A percentile compares a stretch with the other conserved stretches of the same genome.
These are phyloP conservation scores for Tetragonia tetragonoides DNA, from an alignment of 148 eudicot genomes.

Conservation along the genomic window DNA sequence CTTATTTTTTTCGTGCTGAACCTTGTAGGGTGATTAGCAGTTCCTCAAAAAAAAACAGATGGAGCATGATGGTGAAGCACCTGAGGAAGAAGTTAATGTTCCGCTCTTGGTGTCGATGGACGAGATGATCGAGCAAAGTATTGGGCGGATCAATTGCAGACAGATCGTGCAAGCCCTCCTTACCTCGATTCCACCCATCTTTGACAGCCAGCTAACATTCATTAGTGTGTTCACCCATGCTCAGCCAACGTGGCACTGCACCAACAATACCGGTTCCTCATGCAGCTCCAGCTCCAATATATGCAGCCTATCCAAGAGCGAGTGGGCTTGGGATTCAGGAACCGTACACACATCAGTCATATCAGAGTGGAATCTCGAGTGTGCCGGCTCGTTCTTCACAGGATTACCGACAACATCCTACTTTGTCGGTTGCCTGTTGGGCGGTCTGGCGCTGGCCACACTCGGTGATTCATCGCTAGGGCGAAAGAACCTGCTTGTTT, in stretches of 20 bases:
- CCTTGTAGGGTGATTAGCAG: no score
- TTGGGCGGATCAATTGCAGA: slow-evolving; percentile 1
- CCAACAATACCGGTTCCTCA: neutral
- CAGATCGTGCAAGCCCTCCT: slow-evolving; percentile 17
- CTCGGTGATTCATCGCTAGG: slow-evolving; percentile 18
- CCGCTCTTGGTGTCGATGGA: slow-evolving; percentile 7
- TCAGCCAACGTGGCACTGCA: slow-evolving; percentile 23
- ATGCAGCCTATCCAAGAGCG: slow-evolving; percentile 14
- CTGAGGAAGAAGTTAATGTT: no score
- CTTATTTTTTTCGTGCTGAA: no score
- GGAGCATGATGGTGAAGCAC: no score
- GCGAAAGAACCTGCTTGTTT: slow-evolving; percentile 11
- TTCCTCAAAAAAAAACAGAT: no score
- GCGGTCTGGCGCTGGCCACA: slow-evolving; percentile 12
- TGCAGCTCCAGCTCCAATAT: slow-evolving; percentile 6
- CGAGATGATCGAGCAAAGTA: slow-evolving; percentile 13
- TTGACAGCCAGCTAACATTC: slow-evolving; percentile 17
- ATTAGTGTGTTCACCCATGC: slow-evolving; percentile 15
- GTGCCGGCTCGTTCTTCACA: slow-evolving; percentile 8
- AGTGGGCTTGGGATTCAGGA: slow-evolving; percentile 15
- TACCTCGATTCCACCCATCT: neutral
- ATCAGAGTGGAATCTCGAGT: slow-evolving; percentile 24
- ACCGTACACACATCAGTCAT: slow-evolving; percentile 13
- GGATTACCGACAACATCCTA: slow-evolving; percentile 19
- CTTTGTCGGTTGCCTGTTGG: slow-evolving; percentile 15